Evolutionary conservation across 495 filamentous ascomycete genomes (phyloP).

Genomic region (Aspergillus wentii): DNA sequence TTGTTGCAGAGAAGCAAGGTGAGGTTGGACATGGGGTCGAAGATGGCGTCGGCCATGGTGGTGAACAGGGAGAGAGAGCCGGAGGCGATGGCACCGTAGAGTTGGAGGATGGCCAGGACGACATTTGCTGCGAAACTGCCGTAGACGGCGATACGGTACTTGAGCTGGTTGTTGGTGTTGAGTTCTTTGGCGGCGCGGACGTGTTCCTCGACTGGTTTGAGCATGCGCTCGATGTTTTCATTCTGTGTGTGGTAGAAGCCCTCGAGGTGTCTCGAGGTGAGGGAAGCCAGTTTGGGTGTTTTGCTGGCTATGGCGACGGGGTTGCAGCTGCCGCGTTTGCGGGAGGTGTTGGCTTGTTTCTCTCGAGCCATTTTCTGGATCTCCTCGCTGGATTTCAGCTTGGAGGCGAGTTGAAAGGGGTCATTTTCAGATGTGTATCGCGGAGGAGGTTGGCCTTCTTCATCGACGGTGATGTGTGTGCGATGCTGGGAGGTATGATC

Average conservation of each 20-base stretch:
- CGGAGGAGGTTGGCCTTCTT: constrained; percentile 61
- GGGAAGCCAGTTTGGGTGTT: constrained; percentile 26
- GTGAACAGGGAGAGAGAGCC: constrained; percentile 92
- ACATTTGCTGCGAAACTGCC: constrained; percentile 88
- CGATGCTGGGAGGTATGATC: constrained; percentile 20
- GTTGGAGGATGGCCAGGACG: constrained; percentile 68
- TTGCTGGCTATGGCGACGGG: constrained; percentile 34
- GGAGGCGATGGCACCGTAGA: constrained; percentile 84
- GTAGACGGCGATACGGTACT: constrained; percentile 82
- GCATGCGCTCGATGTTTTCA: constrained; percentile 82
- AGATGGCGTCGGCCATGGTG: constrained; percentile 95
- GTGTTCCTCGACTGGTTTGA: constrained; percentile 93
- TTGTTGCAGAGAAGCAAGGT: constrained; percentile 84
- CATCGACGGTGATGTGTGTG: constrained; percentile 40
- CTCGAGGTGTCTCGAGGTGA: constrained; percentile 60
- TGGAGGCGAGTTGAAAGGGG: constrained; percentile 74
- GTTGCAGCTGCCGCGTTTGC: constrained; percentile 60
- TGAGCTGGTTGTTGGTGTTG: constrained; percentile 73
- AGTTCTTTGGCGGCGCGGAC: constrained; percentile 72
- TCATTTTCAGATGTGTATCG: constrained; percentile 62
- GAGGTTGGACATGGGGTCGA: constrained; percentile 89
- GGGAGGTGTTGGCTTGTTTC: constrained; percentile 63
- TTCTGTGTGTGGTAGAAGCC: constrained; percentile 91
- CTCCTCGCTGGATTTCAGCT: constrained; percentile 72
- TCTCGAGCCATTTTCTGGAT: constrained; percentile 75